Conservation (phyloP, 139 green algal genomes). For the Medakamo hakoo region DNA sequence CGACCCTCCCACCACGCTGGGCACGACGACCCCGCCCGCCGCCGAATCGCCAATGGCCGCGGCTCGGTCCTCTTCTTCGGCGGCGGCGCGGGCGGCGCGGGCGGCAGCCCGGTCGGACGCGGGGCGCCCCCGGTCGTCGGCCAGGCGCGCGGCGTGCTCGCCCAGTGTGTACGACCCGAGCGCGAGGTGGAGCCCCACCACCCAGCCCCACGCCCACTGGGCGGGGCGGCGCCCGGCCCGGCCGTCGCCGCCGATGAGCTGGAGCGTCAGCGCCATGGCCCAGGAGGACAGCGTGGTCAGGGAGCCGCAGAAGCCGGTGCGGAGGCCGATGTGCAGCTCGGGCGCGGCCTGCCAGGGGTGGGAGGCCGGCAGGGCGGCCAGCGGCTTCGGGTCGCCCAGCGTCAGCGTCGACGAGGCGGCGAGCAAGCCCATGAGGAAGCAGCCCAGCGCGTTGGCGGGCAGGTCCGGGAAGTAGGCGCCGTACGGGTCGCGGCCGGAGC, state of each 20-base stretch:
- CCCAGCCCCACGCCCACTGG: conserved; percentile 17
- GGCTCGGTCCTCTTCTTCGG: too few species aligned
- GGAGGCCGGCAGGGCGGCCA: conserved; percentile 26
- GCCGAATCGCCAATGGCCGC: too few species aligned
- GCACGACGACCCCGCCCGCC: too few species aligned
- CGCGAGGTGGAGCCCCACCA: conserved; percentile 26
- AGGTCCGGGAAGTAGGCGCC: conserved; percentile 55
- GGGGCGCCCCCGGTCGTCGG: conserved; percentile 1
- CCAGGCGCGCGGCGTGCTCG: conserved; percentile 29
- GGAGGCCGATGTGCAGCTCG: conserved; percentile 47
- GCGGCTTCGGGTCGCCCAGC: conserved; percentile 11
- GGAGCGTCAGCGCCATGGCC: conserved; percentile 30
- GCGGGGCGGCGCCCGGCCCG: too few species aligned
- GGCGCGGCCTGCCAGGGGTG: conserved; percentile 29
- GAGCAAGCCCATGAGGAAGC: conserved; percentile 54
- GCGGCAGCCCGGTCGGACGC: too few species aligned
- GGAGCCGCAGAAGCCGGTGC: conserved; percentile 66
- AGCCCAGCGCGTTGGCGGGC: conserved; percentile 52
- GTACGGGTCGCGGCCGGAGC: conserved; percentile 1
- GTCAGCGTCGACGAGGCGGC: conserved; percentile 17
- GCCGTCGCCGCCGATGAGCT: conserved; percentile 28
- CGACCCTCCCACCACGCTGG: too few species aligned
- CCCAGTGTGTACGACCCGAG: conserved; percentile 32
- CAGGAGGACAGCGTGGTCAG: conserved; percentile 75
- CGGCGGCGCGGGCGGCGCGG: too few species aligned